phyloP scores from a whole-genome alignment of 345 rosid genomes.

The Populus ilicifolia region DNA sequence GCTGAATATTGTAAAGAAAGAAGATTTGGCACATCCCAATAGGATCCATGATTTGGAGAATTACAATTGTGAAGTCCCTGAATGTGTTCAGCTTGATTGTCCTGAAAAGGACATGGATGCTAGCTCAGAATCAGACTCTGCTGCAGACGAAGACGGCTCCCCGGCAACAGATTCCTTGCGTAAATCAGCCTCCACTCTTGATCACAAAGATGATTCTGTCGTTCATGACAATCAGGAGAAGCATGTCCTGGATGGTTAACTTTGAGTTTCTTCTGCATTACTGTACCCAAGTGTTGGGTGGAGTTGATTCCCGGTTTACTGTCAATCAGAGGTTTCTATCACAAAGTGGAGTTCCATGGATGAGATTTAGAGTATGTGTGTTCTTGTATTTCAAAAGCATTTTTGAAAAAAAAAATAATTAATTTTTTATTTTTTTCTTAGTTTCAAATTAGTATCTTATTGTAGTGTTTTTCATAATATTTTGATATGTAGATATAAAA shows the following conservation, averaged over 20 bases:
- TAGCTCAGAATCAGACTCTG: conserved; percentile 62
- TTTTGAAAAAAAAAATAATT: too few relatives aligned
- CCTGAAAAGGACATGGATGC: conserved; percentile 58
- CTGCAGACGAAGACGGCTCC: conserved; percentile 10
- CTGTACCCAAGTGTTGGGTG: not conserved
- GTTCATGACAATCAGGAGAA: conserved; percentile 8
- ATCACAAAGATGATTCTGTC: not conserved
- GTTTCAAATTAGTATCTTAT: too few relatives aligned
- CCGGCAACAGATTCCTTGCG: not conserved
- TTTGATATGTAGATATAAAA: too few relatives aligned
- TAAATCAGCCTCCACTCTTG: conserved; percentile 3
- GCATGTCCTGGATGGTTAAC: conserved; percentile 8
- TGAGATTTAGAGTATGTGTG: too few relatives aligned
- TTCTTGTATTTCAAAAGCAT: too few relatives aligned
- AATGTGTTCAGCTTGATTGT: conserved; percentile 61
- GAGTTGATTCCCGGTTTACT: not conserved
- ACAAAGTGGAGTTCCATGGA: not conserved
- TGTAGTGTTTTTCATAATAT: too few relatives aligned
- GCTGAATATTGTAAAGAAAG: conserved; percentile 68
- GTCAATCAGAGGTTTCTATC: not conserved
- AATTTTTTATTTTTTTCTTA: too few relatives aligned
- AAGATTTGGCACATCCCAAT: conserved; percentile 38
- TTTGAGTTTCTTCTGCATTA: not conserved
- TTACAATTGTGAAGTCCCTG: conserved; percentile 44
- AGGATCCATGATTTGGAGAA: conserved; percentile 39